Evolutionary conservation across 2,329 filamentous ascomycete genomes (phyloP).

Genomic region (Proliferodiscus dingleyae): DNA sequence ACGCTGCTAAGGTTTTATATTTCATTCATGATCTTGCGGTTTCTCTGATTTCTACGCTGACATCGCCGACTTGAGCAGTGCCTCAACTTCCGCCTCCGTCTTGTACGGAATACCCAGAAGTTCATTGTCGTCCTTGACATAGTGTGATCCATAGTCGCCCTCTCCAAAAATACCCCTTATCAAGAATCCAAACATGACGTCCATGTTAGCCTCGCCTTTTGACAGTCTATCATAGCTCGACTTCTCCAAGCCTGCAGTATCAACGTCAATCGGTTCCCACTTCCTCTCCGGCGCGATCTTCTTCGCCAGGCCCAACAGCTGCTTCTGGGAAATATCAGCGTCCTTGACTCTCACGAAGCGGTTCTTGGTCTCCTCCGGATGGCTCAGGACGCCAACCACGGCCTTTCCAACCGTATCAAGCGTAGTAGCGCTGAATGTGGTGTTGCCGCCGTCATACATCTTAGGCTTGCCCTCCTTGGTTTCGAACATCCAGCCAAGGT

Average conservation of each 20-base stretch:
- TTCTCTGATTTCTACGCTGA: too few species aligned
- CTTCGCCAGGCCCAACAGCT: constrained; percentile 33
- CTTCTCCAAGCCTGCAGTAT: constrained; percentile 14
- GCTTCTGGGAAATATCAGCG: constrained; percentile 40
- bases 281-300: constrained; percentile 29
- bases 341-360: constrained; percentile 42
- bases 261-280: constrained; percentile 21
- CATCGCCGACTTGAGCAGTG: constrained; percentile 25
- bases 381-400: constrained; percentile 43
- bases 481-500: constrained; percentile 41
- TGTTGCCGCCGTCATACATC: constrained; percentile 48
- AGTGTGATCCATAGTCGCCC: constrained; percentile 31
- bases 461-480: constrained; percentile 36
- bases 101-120: constrained; percentile 41
- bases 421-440: constrained; percentile 43
- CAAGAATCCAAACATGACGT: constrained; percentile 34
- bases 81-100: constrained; percentile 38
- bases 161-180: constrained; percentile 31
- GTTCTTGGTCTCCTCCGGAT: constrained; percentile 51
- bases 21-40: too few species aligned
- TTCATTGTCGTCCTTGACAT: constrained; percentile 35
- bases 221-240: constrained; percentile 18
- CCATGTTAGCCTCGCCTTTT: constrained; percentile 25
- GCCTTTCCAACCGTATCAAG: constrained; percentile 43
- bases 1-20: too few species aligned